Base-by-base conservation (phyloP, 352 stramenopile species). In the Saprolegnia diclina region DNA sequence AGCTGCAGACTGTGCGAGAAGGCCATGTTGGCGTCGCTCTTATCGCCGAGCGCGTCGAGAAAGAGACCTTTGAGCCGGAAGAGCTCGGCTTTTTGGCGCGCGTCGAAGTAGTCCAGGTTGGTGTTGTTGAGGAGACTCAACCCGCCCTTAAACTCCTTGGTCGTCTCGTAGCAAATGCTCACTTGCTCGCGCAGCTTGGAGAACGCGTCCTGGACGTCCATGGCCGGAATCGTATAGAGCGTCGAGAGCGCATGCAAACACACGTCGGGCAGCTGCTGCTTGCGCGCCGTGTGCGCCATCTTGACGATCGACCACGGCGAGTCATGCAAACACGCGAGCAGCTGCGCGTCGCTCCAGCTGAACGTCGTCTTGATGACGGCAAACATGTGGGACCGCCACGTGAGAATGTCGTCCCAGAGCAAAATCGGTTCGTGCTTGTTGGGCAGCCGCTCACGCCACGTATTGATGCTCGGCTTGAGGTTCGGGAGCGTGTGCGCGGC, bases 351-450 rank as follows among this genome's bases (percentile, higher is more conserved):
- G 56, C 87, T 95, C 84, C 85, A 93, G 9, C 77, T 87, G 63
- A 95, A 96, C 26, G 83, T 93, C 26, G 72, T 94, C 75, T 95
- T 95, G 32, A 97, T 82, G 32, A 94, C 79, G 69, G 93, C 79
- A 76, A 97, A 96, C 82, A 98, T 96, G 80, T 98, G 90, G 53
- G 87, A 90, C 24, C 92, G 82, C 92, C 92, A 98, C 63, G 88
- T 97, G 21, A 98, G 75, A 38, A 98, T 94, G 63, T 97, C 89
- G 67, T 97, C 91, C 92, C 92, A 98, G 13, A 96, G 73, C 63
- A 96, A 73, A 74, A 97, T 93, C 14, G 87, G 86, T 40, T 98
- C 92, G 88, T 91, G 97, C 73, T 95, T 95, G 76, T 98, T 98
- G 10, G 91, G 91, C 54, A 97, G 75, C 0, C 92, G 88, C 71